Percentiles rank a stretch among this genome's conserved stretches.
phyloP scores from a whole-genome alignment of 106 monocot genomes.

The Dendrobium catenatum region DNA sequence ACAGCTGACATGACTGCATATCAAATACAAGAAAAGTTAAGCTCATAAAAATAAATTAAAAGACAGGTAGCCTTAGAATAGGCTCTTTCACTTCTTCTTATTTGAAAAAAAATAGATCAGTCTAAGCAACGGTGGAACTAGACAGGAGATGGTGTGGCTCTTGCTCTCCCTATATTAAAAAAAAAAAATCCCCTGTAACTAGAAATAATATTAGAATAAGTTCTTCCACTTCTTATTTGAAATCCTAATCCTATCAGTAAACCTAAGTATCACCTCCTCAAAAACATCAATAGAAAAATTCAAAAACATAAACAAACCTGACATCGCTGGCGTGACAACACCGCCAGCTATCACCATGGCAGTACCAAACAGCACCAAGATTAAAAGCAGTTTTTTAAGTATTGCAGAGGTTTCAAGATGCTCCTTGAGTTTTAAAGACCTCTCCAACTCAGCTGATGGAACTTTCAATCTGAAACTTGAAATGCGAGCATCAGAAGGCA shows the following conservation, averaged over 20 bases:
- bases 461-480: conserved; percentile 89
- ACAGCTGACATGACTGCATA: conserved; percentile 72
- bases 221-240: too few relatives aligned
- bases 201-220: too few relatives aligned
- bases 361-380: conserved; percentile 86
- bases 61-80: not conserved
- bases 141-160: too few relatives aligned
- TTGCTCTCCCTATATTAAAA: too few relatives aligned
- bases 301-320: conserved; percentile 43
- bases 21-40: conserved; percentile 7
- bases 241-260: too few relatives aligned
- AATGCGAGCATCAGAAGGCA: conserved; percentile 86
- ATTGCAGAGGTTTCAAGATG: conserved; percentile 53
- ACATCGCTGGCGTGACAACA: conserved; percentile 94
- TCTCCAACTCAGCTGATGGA: conserved; percentile 87
- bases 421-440: conserved; percentile 89
- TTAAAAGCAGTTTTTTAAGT: conserved; percentile 76
- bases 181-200: too few relatives aligned
- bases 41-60: conserved; percentile 1
- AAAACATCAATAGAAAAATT: not conserved
- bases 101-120: not conserved
- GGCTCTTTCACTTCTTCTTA: too few relatives aligned
- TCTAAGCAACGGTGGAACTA: too few relatives aligned
- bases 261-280: not conserved
- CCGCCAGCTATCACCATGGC: conserved; percentile 97